These are phyloP conservation scores for Globisporangium irregulare DNA, from an alignment of 352 stramenopile species.

Conservation along the genomic window DNA sequence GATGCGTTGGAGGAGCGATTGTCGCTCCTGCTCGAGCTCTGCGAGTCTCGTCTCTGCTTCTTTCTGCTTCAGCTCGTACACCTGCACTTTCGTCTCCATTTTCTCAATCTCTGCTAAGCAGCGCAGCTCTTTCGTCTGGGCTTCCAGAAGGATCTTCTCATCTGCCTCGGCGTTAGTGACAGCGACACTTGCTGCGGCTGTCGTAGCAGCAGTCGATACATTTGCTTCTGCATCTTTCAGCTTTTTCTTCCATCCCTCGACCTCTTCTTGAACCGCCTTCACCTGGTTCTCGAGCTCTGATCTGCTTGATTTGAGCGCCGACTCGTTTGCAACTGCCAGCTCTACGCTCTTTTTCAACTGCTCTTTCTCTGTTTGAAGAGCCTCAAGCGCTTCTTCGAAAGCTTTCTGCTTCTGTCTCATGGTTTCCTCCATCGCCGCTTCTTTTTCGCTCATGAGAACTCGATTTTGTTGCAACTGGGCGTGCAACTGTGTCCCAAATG, in stretches of 20 bases:
- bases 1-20: constrained; percentile 41
- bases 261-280: constrained; percentile 30
- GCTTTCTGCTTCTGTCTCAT: constrained; percentile 38
- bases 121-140: constrained; percentile 71
- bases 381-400: constrained; percentile 26
- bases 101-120: constrained; percentile 68
- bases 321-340: constrained; percentile 28
- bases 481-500: constrained; percentile 49
- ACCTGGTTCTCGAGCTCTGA: constrained; percentile 35
- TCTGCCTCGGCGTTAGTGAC: constrained; percentile 27
- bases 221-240: constrained; percentile 23
- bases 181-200: constrained; percentile 4
- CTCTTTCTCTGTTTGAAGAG: constrained; percentile 41
- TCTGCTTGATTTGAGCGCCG: constrained; percentile 27
- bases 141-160: constrained; percentile 59
- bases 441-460: constrained; percentile 42
- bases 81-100: constrained; percentile 58
- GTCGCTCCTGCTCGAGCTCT: constrained; percentile 36
- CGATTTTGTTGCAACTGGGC: constrained; percentile 51
- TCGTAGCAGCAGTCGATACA: constrained; percentile 6
- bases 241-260: constrained; percentile 40
- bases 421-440: constrained; percentile 35
- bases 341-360: constrained; percentile 41
- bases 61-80: constrained; percentile 38
- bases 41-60: constrained; percentile 27